Conservation (phyloP, 2,329 filamentous ascomycete genomes). For the Helotiales sp. region DNA sequence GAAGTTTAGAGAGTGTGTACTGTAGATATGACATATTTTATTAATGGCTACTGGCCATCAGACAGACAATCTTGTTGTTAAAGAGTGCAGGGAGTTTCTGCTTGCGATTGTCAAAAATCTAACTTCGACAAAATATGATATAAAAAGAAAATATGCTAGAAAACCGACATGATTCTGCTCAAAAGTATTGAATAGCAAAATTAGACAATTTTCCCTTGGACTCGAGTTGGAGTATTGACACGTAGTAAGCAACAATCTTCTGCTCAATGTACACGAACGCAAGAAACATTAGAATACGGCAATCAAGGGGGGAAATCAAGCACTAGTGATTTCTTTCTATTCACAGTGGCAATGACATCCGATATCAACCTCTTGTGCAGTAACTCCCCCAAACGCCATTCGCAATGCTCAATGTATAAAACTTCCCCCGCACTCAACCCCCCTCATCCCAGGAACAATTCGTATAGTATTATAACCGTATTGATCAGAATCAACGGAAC, state of each 20-base stretch:
- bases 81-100: too few relatives aligned
- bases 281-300: not conserved
- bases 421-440: not conserved
- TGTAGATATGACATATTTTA: too few relatives aligned
- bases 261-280: not conserved
- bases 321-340: not conserved
- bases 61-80: too few relatives aligned
- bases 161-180: too few relatives aligned
- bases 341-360: not conserved
- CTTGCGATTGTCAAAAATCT: too few relatives aligned
- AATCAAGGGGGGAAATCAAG: not conserved
- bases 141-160: too few relatives aligned
- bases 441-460: slow-evolving; percentile 47
- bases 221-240: not conserved
- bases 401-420: not conserved
- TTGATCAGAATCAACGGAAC: slow-evolving; percentile 86
- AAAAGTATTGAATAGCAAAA: too few relatives aligned
- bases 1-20: too few relatives aligned
- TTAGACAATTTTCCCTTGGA: too few relatives aligned
- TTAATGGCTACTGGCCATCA: too few relatives aligned
- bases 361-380: not conserved
- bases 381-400: not conserved
- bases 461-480: slow-evolving; percentile 78
- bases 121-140: too few relatives aligned
- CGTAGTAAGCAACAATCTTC: not conserved